Conservation (phyloP, 2,329 filamentous ascomycete species). For the Verticillium alfalfae region DNA sequence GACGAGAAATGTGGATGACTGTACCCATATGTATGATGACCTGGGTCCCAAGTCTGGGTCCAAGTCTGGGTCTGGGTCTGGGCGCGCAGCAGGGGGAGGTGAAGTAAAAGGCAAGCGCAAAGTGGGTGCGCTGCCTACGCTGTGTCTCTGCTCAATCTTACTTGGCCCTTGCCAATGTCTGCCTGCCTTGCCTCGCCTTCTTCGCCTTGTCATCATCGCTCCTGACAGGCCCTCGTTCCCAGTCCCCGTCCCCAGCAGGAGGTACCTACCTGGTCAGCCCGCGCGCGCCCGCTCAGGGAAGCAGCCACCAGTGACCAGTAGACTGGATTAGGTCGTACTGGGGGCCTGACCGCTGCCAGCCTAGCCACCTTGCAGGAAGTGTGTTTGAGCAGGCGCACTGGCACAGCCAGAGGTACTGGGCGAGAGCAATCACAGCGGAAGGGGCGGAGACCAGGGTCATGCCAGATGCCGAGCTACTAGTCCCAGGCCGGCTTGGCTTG, state of each 20-base stretch:
- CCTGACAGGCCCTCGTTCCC: background rate
- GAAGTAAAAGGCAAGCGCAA: background rate
- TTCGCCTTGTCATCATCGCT: background rate
- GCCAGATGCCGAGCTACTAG: constrained; percentile 1
- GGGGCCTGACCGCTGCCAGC: background rate
- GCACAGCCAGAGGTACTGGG: background rate
- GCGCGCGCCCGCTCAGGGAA: background rate
- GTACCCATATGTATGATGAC: constrained; percentile 2
- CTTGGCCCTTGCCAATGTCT: background rate
- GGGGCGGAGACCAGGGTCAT: background rate
- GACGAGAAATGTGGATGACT: background rate
- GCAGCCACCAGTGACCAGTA: background rate
- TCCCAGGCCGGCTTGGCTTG: background rate
- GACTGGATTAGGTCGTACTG: background rate
- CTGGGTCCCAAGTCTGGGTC: no score
- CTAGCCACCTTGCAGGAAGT: background rate
- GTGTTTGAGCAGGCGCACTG: background rate
- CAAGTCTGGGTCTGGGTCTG: background rate
- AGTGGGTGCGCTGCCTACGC: background rate
- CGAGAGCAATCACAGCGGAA: background rate
- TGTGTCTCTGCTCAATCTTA: background rate
- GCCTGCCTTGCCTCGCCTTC: background rate
- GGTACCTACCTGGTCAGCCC: background rate
- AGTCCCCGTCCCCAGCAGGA: background rate
- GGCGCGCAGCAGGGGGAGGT: background rate